A percentile compares a stretch with the other conserved stretches of the same genome.
These are phyloP conservation scores for Heritiera littoralis DNA, from an alignment of 345 rosid genomes.

Conservation along the genomic window DNA sequence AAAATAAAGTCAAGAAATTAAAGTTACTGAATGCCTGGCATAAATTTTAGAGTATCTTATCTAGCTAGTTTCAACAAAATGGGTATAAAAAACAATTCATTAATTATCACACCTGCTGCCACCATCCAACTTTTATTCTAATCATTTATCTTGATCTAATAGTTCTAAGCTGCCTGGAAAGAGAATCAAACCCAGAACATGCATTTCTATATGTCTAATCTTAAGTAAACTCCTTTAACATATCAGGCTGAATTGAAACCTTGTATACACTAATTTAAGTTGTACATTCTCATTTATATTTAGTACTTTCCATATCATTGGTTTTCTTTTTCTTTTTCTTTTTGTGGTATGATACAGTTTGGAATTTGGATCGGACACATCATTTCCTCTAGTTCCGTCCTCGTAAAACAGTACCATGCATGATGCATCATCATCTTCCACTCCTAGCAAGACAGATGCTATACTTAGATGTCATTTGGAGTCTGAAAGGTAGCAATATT, in stretches of 20 bases:
- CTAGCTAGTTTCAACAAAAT: background rate
- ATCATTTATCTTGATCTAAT: background rate
- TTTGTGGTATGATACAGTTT: too few relatives aligned
- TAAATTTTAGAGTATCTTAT: background rate
- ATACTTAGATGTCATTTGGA: too few relatives aligned
- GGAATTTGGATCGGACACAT: too few relatives aligned
- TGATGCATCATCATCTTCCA: background rate
- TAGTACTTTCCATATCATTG: too few relatives aligned
- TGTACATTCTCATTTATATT: background rate
- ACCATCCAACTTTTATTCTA: background rate
- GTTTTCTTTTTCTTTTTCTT: too few relatives aligned
- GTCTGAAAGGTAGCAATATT: background rate
- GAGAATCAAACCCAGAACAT: background rate
- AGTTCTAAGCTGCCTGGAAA: background rate
- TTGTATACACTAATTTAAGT: too few relatives aligned
- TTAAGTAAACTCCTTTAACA: background rate
- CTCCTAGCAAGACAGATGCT: background rate
- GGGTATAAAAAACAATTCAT: background rate
- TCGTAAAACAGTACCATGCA: background rate
- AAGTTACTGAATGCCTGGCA: background rate
- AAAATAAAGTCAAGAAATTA: conserved; percentile 1
- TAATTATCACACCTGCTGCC: background rate
- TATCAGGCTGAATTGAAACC: too few relatives aligned
- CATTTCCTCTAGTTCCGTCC: background rate
- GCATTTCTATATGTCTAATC: background rate